Base-by-base conservation (phyloP, 331 rosid species). In the Arachis monticola region DNA sequence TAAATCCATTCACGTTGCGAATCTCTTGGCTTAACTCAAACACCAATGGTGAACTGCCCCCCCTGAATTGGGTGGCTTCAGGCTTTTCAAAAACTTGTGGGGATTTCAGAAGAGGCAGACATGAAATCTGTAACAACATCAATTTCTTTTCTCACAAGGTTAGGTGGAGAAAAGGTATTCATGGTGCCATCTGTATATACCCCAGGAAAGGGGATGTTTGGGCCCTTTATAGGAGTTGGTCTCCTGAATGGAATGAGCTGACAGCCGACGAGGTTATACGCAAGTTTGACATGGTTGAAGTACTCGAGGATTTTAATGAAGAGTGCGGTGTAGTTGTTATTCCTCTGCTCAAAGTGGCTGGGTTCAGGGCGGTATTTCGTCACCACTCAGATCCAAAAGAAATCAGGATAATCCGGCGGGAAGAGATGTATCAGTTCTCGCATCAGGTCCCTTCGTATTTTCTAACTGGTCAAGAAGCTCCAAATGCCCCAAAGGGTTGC, bases 141-240 rank as follows among this genome's bases (percentile, higher is more conserved):
- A 4, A 76, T 76, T 64, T 17, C 73, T 85, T 85, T 45, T 85
- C 89, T 70, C 86, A 85, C 66, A 82, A 79, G 73, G 79, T 85
- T 45, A 63, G 75, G 57, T 85, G 84, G 84, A 76, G 56, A 52
- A 59, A 80, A 64, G 69, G 80, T 4, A 50, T 41, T 9, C 56
- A 46, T 27, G 86, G 86, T 44, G 67, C 80, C 69, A 69, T 85
- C 77, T 13, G 73, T 69, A 73, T 85, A 72, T 76, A 85, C 64
- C 89, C 89, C 58, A 69, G 47, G 81, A 85, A 69, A 79, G 86
- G 89, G 67, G 89, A 85, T 60, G 81, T 82, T 63, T 85, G 89
- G 89, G 89, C 86, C 58, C 60, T 85, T 55, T 85, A 76, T 66
- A 69, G 73, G 78, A 82, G 80, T 64, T 82, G 89, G 89, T 82